These are phyloP conservation scores for Skeletonema costatum DNA, from an alignment of 108 stramenopile species.

Conservation along the genomic window DNA sequence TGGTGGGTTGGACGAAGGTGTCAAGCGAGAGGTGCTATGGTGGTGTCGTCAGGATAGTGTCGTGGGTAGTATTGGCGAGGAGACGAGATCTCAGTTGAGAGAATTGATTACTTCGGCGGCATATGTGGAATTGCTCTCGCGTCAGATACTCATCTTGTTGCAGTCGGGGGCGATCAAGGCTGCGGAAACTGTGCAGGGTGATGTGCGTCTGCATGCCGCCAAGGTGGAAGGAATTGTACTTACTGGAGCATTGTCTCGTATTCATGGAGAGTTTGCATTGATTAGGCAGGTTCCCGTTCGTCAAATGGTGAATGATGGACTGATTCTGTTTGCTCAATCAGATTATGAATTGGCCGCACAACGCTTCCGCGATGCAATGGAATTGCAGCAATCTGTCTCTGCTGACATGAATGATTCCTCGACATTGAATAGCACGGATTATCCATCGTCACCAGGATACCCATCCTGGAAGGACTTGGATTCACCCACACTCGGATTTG, in stretches of 20 bases:
- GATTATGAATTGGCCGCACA: slow-evolving; percentile 66
- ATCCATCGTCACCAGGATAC: slow-evolving; percentile 7
- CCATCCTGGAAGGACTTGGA: slow-evolving; percentile 38
- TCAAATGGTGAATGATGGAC: slow-evolving; percentile 64
- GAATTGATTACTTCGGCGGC: slow-evolving; percentile 30
- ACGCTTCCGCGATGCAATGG: slow-evolving; percentile 56
- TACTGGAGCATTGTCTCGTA: neutral
- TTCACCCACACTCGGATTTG: slow-evolving; percentile 45
- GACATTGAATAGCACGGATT: neutral
- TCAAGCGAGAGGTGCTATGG: slow-evolving; percentile 27
- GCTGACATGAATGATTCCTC: neutral
- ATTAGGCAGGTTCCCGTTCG: slow-evolving; percentile 44
- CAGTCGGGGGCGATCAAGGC: slow-evolving; percentile 77
- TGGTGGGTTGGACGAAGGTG: slow-evolving; percentile 36
- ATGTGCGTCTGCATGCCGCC: slow-evolving; percentile 15
- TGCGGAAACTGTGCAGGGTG: slow-evolving; percentile 53
- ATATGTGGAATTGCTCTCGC: slow-evolving; percentile 64
- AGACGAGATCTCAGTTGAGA: neutral
- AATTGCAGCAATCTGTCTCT: slow-evolving; percentile 24
- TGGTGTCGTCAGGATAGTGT: slow-evolving; percentile 8
- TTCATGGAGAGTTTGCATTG: slow-evolving; percentile 24
- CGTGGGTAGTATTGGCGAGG: neutral
- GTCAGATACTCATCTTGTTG: slow-evolving; percentile 84
- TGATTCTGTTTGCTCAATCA: slow-evolving; percentile 65
- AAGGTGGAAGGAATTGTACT: neutral